These are phyloP conservation scores for Prunella vulgaris DNA, from an alignment of 257 asterid genomes.

Conservation along the genomic window DNA sequence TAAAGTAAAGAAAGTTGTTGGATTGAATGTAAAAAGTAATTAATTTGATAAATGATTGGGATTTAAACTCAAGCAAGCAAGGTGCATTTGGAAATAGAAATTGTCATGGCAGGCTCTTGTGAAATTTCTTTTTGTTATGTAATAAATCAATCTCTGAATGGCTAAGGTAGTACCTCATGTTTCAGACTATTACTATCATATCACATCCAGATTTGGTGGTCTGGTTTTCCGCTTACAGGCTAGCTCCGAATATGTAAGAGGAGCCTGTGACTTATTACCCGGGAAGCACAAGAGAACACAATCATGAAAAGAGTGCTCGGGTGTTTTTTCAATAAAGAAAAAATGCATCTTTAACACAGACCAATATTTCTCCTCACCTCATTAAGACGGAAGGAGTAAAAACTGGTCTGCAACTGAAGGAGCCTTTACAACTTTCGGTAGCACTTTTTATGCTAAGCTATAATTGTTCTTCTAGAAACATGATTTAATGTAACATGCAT, in stretches of 20 bases:
- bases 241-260: not conserved
- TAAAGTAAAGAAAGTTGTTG: too few relatives aligned
- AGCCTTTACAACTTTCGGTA: not conserved
- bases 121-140: not conserved
- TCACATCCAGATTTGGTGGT: not conserved
- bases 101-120: not conserved
- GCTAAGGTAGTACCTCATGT: not conserved
- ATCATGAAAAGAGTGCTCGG: not conserved
- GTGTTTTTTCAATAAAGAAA: not conserved
- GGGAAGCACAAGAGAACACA: not conserved
- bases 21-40: too few relatives aligned
- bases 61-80: not conserved
- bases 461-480: not conserved
- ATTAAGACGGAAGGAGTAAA: not conserved
- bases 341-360: not conserved
- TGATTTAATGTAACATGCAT: slow-evolving; percentile 6
- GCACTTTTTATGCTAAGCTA: not conserved
- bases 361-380: not conserved
- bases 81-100: not conserved
- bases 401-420: not conserved
- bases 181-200: not conserved
- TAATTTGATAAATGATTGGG: not conserved
- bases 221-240: too few relatives aligned
- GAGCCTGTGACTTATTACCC: not conserved
- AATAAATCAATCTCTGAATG: not conserved